Evolutionary conservation across 441 rosid genomes (phyloP).

Genomic region (Gossypium gossypioides): DNA sequence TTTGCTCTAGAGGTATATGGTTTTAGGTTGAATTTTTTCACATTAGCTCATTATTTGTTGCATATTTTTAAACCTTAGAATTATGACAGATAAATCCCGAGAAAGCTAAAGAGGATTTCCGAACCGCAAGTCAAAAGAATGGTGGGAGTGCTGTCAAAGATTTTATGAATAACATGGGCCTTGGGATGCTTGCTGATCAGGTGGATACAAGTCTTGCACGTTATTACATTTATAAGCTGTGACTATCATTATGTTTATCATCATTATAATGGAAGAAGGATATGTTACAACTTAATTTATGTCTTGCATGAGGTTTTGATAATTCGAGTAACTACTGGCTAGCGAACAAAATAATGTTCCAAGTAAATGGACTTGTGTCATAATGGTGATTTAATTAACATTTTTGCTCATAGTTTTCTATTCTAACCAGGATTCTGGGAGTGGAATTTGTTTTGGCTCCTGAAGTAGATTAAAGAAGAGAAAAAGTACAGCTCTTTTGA

Average conservation of each 20-base stretch:
- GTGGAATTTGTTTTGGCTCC: background rate
- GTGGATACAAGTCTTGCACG: conserved; percentile 21
- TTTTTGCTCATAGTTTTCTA: background rate
- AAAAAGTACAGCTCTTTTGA: background rate
- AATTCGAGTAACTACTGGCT: background rate
- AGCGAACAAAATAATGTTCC: background rate
- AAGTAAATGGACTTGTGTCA: background rate
- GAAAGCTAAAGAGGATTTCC: conserved; percentile 53
- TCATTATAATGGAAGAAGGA: background rate
- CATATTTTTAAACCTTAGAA: conserved; percentile 15
- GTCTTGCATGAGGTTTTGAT: background rate
- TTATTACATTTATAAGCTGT: background rate
- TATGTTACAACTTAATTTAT: background rate
- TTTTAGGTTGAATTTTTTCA: background rate
- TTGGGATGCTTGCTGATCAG: conserved; percentile 64
- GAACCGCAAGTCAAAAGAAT: conserved; percentile 27
- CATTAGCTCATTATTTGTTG: conserved; percentile 9
- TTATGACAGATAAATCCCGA: conserved; percentile 55
- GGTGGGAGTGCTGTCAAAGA: conserved; percentile 44
- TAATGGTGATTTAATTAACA: background rate
- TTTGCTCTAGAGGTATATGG: conserved; percentile 65
- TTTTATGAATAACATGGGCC: conserved; percentile 72
- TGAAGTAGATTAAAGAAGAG: background rate
- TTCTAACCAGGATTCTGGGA: no score
- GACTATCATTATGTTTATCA: background rate